Evolutionary conservation across 2,329 filamentous ascomycete species (phyloP).

Genomic region (Paraconiothyrium sp.): DNA sequence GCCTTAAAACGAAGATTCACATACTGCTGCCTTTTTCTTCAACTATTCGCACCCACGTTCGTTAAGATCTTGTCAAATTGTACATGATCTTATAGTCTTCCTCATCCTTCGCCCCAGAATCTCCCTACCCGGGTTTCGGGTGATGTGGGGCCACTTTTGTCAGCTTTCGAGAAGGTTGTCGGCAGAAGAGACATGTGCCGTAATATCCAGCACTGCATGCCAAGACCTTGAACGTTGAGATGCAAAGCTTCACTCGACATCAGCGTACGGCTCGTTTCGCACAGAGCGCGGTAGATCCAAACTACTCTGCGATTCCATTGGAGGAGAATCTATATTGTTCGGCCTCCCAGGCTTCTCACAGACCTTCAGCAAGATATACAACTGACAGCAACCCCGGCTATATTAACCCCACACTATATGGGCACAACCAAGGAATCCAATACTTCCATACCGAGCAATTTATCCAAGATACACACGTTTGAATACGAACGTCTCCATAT

Average conservation of each 20-base stretch:
- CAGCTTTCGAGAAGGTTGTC: conserved; percentile 12
- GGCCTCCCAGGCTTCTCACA: neutral
- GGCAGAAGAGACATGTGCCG: conserved; percentile 21
- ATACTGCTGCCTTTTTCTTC: neutral
- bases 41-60: neutral
- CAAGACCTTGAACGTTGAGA: conserved; percentile 17
- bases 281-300: neutral
- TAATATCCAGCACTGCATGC: conserved; percentile 20
- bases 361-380: neutral
- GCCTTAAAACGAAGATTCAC: neutral
- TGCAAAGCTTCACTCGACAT: conserved; percentile 32
- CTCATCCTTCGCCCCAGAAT: neutral
- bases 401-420: conserved; percentile 24
- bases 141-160: conserved; percentile 19
- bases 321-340: conserved; percentile 18
- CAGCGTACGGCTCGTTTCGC: conserved; percentile 11
- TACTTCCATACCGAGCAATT: conserved; percentile 5
- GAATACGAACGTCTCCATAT: conserved; percentile 8
- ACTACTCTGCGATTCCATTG: conserved; percentile 13
- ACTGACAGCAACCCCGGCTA: conserved; percentile 7
- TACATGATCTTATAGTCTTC: neutral
- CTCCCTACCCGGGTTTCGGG: neutral
- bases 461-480: conserved; percentile 9
- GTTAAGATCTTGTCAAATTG: neutral
- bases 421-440: neutral